phyloP scores from a whole-genome alignment of 2,329 filamentous ascomycete species.

The Neopestalotiopsis rosae region DNA sequence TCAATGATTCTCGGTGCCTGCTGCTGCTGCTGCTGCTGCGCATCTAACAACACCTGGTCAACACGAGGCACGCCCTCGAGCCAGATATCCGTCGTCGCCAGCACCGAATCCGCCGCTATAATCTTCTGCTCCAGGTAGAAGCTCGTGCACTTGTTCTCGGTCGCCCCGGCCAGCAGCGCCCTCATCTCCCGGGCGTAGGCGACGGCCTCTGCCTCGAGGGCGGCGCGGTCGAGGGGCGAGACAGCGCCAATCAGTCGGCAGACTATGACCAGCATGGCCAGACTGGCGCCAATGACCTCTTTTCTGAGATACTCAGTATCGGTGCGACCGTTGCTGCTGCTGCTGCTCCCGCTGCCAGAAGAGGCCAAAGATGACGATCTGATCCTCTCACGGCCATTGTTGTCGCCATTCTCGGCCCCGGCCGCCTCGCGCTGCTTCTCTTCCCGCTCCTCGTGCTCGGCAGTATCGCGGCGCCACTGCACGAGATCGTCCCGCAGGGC shows the following conservation, averaged over 20 bases:
- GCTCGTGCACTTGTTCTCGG: conserved; percentile 14
- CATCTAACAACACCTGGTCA: neutral
- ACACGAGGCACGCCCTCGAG: neutral
- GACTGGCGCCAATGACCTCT: conserved; percentile 17
- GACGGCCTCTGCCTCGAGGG: conserved; percentile 13
- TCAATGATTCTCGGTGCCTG: neutral
- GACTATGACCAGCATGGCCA: conserved; percentile 3
- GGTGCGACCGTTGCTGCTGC: neutral
- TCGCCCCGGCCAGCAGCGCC: conserved; percentile 6
- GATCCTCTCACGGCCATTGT: no score
- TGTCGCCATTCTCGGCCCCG: neutral
- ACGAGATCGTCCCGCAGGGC: conserved; percentile 1
- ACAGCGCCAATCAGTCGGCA: conserved; percentile 16
- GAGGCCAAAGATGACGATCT: neutral
- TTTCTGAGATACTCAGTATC: conserved; percentile 1
- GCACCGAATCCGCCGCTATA: conserved; percentile 10
- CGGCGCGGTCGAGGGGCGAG: conserved; percentile 2
- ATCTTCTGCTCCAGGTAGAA: conserved; percentile 21
- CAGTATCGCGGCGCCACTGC: conserved; percentile 10
- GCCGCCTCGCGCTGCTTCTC: neutral
- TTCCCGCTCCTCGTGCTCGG: neutral
- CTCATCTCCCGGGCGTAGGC: conserved; percentile 3
- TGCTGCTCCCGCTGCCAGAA: neutral
- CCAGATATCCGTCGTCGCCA: conserved; percentile 13
- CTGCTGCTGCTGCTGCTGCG: neutral